Base-by-base conservation (phyloP, 139 green algal genomes). In the Chlamydomonas sphaeroides region DNA sequence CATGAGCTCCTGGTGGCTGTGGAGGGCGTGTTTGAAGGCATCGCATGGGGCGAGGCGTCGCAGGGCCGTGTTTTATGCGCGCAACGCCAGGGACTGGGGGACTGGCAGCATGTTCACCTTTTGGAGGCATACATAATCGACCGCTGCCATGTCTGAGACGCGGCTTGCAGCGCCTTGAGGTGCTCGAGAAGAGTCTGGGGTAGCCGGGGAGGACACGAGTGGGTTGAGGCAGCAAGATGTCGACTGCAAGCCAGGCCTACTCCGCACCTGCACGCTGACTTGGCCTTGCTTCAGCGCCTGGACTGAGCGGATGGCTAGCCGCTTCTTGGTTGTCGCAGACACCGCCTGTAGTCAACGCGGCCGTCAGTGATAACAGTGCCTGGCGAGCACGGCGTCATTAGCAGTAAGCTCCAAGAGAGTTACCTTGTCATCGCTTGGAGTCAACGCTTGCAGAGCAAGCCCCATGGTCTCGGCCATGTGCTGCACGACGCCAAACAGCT, bases 51-150 rank as follows among this genome's bases (percentile, higher is more conserved):
- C n/a, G n/a, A n/a, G n/a, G n/a, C n/a, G n/a, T n/a, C n/a, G n/a
- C n/a, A n/a, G n/a, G n/a, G n/a, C n/a, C n/a, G n/a, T n/a, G n/a
- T n/a, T n/a, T n/a, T n/a, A n/a, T n/a, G n/a, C n/a, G n/a, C n/a
- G n/a, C n/a, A n/a, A n/a, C n/a, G n/a, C n/a, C n/a, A n/a, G n/a
- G n/a, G n/a, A n/a, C n/a, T n/a, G n/a, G n/a, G n/a, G n/a, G n/a
- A n/a, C n/a, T n/a, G n/a, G n/a, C n/a, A n/a, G n/a, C n/a, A n/a
- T n/a, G n/a, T n/a, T n/a, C 68, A 90, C 86, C 86, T 86, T 32
- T 90, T 90, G 41, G 86, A 90, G 8, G 86, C 86, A 41, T 83
- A 90, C 82, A 86, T 80, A 81, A 90, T 90, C 32, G 86, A 84
- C 0, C 80, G 75, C 78, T 90, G 86, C 86, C 86, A 90, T 80